Evolutionary conservation across 2,329 filamentous ascomycete genomes (phyloP).

Genomic region (Colletotrichum paranaense): DNA sequence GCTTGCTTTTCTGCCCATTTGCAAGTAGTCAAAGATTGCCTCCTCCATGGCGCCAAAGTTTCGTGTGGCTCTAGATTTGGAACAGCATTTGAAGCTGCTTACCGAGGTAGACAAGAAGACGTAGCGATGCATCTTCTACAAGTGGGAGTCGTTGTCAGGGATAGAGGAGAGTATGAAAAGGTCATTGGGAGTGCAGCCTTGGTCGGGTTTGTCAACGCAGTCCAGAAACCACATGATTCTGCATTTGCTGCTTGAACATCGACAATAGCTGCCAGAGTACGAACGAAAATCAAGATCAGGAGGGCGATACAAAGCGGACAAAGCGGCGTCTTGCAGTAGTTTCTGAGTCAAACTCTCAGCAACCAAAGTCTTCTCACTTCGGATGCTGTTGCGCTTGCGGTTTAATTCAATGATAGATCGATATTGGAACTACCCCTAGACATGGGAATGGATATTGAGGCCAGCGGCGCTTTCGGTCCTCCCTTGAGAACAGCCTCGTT

Average conservation of each 20-base stretch:
- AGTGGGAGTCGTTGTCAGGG: rapidly evolving
- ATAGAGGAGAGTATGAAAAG: background rate
- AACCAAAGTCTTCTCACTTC: rapidly evolving
- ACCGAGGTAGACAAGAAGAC: background rate
- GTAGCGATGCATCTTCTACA: background rate
- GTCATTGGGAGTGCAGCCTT: background rate
- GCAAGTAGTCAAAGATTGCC: background rate
- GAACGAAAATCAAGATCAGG: background rate
- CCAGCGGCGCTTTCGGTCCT: too few relatives aligned
- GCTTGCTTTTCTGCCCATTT: background rate
- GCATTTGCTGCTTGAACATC: too few relatives aligned
- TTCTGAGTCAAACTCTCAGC: background rate
- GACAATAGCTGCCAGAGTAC: too few relatives aligned
- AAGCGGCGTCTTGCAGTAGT: background rate
- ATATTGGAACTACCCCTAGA: too few relatives aligned
- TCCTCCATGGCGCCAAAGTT: background rate
- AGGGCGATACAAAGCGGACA: background rate
- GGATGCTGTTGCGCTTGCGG: background rate
- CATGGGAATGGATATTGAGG: too few relatives aligned
- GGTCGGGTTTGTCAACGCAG: background rate
- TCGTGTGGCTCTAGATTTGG: background rate
- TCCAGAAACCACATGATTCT: background rate
- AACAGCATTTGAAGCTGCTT: background rate
- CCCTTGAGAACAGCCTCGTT: too few relatives aligned
- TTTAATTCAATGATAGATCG: background rate